phyloP scores from a whole-genome alignment of 2,329 filamentous ascomycete species.

The Gyromitra esculenta region DNA sequence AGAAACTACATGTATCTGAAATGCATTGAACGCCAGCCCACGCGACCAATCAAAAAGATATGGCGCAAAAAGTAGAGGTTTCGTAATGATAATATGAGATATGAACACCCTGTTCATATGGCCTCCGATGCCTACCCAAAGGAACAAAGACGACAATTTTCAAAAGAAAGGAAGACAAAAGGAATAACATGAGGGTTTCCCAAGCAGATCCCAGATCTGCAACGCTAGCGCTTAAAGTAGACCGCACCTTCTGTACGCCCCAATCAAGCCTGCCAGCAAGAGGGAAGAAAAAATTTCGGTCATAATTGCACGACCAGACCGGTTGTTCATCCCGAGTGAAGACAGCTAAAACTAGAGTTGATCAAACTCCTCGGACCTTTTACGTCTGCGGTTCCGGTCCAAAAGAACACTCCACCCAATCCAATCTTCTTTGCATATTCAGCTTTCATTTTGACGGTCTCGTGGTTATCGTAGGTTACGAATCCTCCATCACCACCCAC shows the following conservation, averaged over 20 bases:
- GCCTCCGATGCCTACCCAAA: slow-evolving; percentile 18
- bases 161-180: slow-evolving; percentile 3
- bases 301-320: not conserved
- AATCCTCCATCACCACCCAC: slow-evolving; percentile 78
- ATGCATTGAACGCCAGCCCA: slow-evolving; percentile 22
- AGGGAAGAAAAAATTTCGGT: not conserved
- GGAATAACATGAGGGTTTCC: not conserved
- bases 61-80: not conserved
- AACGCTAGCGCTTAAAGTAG: not conserved
- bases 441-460: slow-evolving; percentile 79
- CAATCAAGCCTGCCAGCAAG: not conserved
- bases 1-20: slow-evolving; percentile 3
- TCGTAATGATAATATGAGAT: slow-evolving; percentile 1
- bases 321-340: slow-evolving; percentile 61
- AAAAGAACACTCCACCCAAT: slow-evolving; percentile 82
- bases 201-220: not conserved
- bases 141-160: slow-evolving; percentile 1
- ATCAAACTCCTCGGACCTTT: slow-evolving; percentile 69
- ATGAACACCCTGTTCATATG: slow-evolving; percentile 28
- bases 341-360: slow-evolving; percentile 68
- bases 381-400: slow-evolving; percentile 78
- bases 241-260: not conserved
- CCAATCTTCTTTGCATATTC: slow-evolving; percentile 75
- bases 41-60: slow-evolving; percentile 15
- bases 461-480: slow-evolving; percentile 80